Percentiles rank a stretch among this genome's conserved stretches.
phyloP scores from a whole-genome alignment of 768 basidiomycete species.

The Crassisporium funariophilum region DNA sequence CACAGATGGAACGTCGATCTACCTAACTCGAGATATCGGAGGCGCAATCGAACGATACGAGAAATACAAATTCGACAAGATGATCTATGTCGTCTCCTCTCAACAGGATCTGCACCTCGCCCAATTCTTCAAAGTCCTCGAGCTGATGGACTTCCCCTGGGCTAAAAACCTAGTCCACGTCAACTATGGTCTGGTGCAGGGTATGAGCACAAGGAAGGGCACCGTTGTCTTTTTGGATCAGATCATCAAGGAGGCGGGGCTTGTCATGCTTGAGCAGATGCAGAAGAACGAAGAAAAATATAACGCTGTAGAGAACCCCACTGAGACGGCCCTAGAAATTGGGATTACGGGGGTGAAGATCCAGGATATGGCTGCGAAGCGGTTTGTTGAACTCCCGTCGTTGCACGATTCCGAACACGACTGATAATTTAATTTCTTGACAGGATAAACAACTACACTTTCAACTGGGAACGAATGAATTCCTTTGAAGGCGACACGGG shows the following conservation, averaged over 20 bases:
- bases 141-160: constrained; percentile 89
- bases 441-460: constrained; percentile 95
- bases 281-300: constrained; percentile 93
- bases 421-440: background rate
- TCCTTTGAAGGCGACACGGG: constrained; percentile 97
- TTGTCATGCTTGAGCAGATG: constrained; percentile 98
- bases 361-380: constrained; percentile 94
- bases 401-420: background rate
- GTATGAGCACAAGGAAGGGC: constrained; percentile 94
- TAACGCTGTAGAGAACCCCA: constrained; percentile 83
- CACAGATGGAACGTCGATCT: constrained; percentile 90
- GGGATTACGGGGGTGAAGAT: constrained; percentile 97
- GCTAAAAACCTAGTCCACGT: constrained; percentile 82
- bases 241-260: constrained; percentile 85
- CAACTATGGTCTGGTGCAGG: constrained; percentile 89
- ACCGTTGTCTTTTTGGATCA: constrained; percentile 95
- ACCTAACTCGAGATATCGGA: constrained; percentile 93
- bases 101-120: constrained; percentile 86
- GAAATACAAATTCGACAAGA: constrained; percentile 83
- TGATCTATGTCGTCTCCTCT: constrained; percentile 92
- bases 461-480: constrained; percentile 92
- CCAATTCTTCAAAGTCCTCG: constrained; percentile 93
- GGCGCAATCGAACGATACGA: constrained; percentile 92
- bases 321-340: constrained; percentile 74
- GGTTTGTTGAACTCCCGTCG: no score